These are phyloP conservation scores for Pleurotus sapidus DNA, from an alignment of 768 basidiomycete genomes.

Conservation along the genomic window DNA sequence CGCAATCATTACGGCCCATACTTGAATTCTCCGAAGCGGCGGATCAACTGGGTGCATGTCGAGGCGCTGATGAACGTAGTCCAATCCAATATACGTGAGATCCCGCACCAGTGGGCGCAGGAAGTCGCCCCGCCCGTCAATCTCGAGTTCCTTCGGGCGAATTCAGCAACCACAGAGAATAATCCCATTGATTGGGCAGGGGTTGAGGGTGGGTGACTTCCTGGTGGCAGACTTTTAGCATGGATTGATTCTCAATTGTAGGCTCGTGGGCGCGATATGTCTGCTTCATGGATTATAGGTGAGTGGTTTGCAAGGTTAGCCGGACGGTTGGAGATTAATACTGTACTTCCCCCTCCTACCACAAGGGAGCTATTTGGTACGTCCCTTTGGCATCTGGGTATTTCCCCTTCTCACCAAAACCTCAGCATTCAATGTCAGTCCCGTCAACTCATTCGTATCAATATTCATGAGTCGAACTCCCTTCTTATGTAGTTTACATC, in stretches of 20 bases:
- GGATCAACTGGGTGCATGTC: constrained; percentile 63
- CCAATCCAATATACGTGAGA: constrained; percentile 47
- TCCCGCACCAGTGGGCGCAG: constrained; percentile 27
- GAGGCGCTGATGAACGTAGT: constrained; percentile 58
- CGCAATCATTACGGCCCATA: constrained; percentile 63
- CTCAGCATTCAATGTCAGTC: constrained; percentile 48
- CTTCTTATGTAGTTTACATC: constrained; percentile 25
- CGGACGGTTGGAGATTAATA: too few species aligned
- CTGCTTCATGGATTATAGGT: constrained; percentile 81
- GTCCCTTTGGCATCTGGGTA: constrained; percentile 11
- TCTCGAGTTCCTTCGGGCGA: constrained; percentile 48
- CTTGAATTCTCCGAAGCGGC: constrained; percentile 22
- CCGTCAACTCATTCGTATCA: not conserved
- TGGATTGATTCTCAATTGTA: constrained; percentile 12
- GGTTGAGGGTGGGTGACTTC: constrained; percentile 43
- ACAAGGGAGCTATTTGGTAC: constrained; percentile 42
- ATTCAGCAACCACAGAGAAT: constrained; percentile 45
- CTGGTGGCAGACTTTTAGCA: not conserved
- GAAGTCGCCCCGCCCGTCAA: constrained; percentile 45
- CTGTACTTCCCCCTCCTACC: too few species aligned
- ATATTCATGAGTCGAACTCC: constrained; percentile 6
- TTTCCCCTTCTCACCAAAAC: not conserved
- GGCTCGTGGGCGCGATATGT: constrained; percentile 73
- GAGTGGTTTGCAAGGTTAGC: constrained; percentile 2
- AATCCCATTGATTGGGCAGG: constrained; percentile 65